Percentiles rank a stretch among this genome's conserved stretches.
These are phyloP conservation scores for Canna indica DNA, from an alignment of 176 grass and related monocot genomes.

Conservation along the genomic window DNA sequence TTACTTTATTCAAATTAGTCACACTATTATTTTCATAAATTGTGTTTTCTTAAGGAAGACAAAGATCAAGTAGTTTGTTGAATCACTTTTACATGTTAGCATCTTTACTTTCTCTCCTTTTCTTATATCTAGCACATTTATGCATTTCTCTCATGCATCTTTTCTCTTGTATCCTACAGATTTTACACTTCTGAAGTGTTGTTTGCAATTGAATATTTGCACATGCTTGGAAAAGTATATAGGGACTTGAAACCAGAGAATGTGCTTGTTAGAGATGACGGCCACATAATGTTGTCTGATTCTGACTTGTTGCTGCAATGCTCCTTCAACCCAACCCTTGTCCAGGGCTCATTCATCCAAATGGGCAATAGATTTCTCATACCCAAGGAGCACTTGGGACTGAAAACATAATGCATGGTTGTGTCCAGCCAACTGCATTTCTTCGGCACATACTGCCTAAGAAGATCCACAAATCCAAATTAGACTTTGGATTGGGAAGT, in stretches of 20 bases:
- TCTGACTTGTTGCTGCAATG: slow-evolving; percentile 8
- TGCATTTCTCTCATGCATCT: neutral
- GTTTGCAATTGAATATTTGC: slow-evolving; percentile 10
- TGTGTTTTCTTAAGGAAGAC: neutral
- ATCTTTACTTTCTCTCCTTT: neutral
- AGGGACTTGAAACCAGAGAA: slow-evolving; percentile 14
- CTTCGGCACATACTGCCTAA: neutral
- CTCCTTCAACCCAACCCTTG: neutral
- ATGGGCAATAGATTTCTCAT: neutral
- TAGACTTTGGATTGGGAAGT: neutral
- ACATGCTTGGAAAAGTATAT: slow-evolving; percentile 11
- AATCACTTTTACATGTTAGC: neutral
- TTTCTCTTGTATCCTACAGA: neutral
- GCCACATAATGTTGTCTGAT: slow-evolving; percentile 3
- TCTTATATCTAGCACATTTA: neutral
- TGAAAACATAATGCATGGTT: neutral
- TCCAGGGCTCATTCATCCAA: neutral
- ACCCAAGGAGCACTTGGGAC: neutral
- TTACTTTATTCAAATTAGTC: neutral
- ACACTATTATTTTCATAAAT: too few relatives aligned
- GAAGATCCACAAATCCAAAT: slow-evolving; percentile 4
- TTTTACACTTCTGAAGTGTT: slow-evolving; percentile 13
- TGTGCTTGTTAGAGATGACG: slow-evolving; percentile 15
- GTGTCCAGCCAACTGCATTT: neutral
- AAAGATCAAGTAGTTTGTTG: neutral